Conservation (phyloP, 2,329 filamentous ascomycete genomes). For the Metarhizium album region DNA sequence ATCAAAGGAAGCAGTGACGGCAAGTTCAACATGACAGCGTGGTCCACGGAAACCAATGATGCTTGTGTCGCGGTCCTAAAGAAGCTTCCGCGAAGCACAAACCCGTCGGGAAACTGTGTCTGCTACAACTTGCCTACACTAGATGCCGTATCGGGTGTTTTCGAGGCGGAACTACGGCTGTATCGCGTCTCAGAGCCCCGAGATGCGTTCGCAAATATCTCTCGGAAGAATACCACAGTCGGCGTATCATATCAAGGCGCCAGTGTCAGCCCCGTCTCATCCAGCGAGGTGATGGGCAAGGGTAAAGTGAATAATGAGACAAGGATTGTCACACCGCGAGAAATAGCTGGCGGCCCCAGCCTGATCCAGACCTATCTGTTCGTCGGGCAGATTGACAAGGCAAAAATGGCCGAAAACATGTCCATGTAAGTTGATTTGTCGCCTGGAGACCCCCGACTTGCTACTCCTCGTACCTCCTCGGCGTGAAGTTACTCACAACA, state of each 20-base stretch:
- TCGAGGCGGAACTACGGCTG: constrained; percentile 66
- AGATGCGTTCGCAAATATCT: constrained; percentile 40
- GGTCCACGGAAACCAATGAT: constrained; percentile 42
- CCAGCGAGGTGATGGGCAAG: constrained; percentile 15
- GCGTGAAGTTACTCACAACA: neutral
- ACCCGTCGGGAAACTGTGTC: constrained; percentile 65
- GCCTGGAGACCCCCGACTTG: neutral
- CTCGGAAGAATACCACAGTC: constrained; percentile 42
- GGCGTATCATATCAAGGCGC: constrained; percentile 44
- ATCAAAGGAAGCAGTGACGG: constrained; percentile 30
- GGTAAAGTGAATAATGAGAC: constrained; percentile 13
- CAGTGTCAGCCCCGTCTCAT: constrained; percentile 19
- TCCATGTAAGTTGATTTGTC: constrained; percentile 41
- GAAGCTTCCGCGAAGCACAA: constrained; percentile 47
- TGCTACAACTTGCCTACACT: constrained; percentile 75
- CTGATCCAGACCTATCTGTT: constrained; percentile 56
- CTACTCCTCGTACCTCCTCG: neutral
- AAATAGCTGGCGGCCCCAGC: constrained; percentile 17
- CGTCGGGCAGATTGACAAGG: constrained; percentile 54
- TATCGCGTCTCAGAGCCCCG: constrained; percentile 56
- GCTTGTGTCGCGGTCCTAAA: constrained; percentile 51
- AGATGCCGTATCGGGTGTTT: constrained; percentile 56
- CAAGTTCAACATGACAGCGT: constrained; percentile 42
- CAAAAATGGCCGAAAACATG: constrained; percentile 42
- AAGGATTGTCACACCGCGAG: constrained; percentile 5